phyloP scores from a whole-genome alignment of 2,329 filamentous ascomycete genomes.

The Aspergillus sp. region DNA sequence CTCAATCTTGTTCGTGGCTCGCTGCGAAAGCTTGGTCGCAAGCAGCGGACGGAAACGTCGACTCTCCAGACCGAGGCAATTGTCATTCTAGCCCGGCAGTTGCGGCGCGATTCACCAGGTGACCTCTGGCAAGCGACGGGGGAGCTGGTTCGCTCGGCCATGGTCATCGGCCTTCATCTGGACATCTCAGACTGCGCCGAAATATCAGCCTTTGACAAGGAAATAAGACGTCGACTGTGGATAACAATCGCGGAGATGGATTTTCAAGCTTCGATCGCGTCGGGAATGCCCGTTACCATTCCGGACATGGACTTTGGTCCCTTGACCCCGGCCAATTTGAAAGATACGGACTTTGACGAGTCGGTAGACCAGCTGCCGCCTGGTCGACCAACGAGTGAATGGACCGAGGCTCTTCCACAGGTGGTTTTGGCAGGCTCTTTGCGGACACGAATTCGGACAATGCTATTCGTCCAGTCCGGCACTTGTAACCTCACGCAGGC shows the following conservation, averaged over 20 bases:
- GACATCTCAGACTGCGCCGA: constrained; percentile 39
- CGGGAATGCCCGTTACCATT: constrained; percentile 46
- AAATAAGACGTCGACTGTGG: constrained; percentile 43
- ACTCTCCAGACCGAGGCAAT: constrained; percentile 26
- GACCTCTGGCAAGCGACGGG: constrained; percentile 52
- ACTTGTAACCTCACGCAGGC: neutral
- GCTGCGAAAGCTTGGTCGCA: constrained; percentile 26
- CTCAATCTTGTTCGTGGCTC: constrained; percentile 20
- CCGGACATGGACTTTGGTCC: constrained; percentile 43
- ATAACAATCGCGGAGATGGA: constrained; percentile 51
- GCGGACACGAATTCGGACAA: neutral
- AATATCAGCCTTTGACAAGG: constrained; percentile 40
- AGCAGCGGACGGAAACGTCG: constrained; percentile 25
- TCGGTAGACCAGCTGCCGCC: constrained; percentile 26
- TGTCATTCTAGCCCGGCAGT: constrained; percentile 20
- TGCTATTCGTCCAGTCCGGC: neutral
- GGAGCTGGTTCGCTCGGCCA: constrained; percentile 36
- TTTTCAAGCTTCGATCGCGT: constrained; percentile 45
- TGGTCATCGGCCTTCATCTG: constrained; percentile 49
- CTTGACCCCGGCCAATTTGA: constrained; percentile 45
- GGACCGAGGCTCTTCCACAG: neutral
- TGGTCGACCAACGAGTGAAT: neutral
- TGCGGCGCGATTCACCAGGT: constrained; percentile 20
- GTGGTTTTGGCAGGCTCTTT: neutral
- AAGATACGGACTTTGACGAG: constrained; percentile 48